Evolutionary conservation across 495 filamentous ascomycete species (phyloP), one percentile per base, ranked within the genome.

Genomic region (Apodospora peruviana): DNA sequence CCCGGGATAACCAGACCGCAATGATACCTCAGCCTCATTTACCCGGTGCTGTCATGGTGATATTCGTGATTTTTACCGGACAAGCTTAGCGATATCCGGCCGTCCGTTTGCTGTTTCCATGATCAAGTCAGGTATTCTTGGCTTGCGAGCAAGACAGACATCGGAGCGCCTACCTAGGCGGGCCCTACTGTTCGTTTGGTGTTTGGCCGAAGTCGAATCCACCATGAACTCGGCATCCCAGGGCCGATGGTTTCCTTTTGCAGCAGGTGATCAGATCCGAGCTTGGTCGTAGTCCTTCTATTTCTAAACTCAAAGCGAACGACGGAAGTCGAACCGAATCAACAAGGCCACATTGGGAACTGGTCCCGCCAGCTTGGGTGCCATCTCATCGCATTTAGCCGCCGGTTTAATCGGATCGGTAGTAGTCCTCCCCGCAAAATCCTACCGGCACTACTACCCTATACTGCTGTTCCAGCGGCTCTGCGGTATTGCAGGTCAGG

Each of bases 271-370:
- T 32, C 7, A 32, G 7, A n/a, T n/a, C n/a, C n/a, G n/a, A n/a
- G 27, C 7, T 32, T 14, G 14, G 7, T 14, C 27, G 7, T 7
- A 32, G 14, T 14, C 27, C 7, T 32, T 32, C 27, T 32, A 32
- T 32, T 7, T 14, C 27, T 14, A n/a, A n/a, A 7, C 27, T 32
- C 27, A 7, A 32, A 72, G 64, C 56, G 80, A 81, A 22, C 2
- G n/a, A 41, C 39, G 39, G 21, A 41, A 20, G 36, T 18, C n/a
- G n/a, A 2, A 7, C 19, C 36, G 8, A 17, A 38, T 17, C 5
- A 38, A 9, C 9, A 38, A 18, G 8, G 9, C 16, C 39, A 10
- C 14, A 41, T 18, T 22, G 19, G 39, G 36, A n/a, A 32, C 5
- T 32, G 7, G 27, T 12, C 27, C 12, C 27, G 27, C 27, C 12